Base-by-base conservation (phyloP, 805 yeast genomes). In the Zygosaccharomyces bailii region DNA sequence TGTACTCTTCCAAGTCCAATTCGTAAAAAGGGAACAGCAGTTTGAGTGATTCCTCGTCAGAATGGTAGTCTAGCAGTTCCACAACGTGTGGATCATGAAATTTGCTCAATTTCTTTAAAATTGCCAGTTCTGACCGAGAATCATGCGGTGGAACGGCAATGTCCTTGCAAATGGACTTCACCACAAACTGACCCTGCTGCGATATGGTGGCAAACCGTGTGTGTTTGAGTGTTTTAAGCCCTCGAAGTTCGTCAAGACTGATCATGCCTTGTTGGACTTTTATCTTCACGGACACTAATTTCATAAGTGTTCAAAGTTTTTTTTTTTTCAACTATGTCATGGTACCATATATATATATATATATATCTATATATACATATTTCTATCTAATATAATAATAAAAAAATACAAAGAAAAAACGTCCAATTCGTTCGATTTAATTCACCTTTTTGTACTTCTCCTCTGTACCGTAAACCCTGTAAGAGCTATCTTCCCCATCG, bases 401-500 rank as follows among this genome's bases (percentile, higher is more conserved):
- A 18, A n/a, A 17, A 19, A 29, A 41, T 23, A 13, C 14, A 17
- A 25, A 14, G 10, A 32, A 24, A 32, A 11, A 42, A 33, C 14
- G 14, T 25, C 27, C 14, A 16, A 5, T 13, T 23, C 25, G n/a
- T n/a, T n/a, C n/a, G n/a, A n/a, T n/a, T 43, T 34, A 49, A 29
- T 49, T 49, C 31, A 45, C 42, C 37, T 48, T 48, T 43, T 60
- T 43, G 13, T 56, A 39, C 34, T 44, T 50, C 47, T 73, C 77
- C 53, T 73, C 76, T 24, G 78, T 68, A 24, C 76, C 80, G 58
- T 90, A 90, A 24, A 75, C 88, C 67, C 97, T 80, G 60, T 75
- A 77, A 61, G 82, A 88, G 46, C 80, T 84, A 34, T 65, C 70
- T 42, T 74, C 79, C 51, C 93, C 95, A 69, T 93, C 99, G 52